phyloP scores from a whole-genome alignment of 2,329 filamentous ascomycete species.

The Acephala macrosclerotiorum region DNA sequence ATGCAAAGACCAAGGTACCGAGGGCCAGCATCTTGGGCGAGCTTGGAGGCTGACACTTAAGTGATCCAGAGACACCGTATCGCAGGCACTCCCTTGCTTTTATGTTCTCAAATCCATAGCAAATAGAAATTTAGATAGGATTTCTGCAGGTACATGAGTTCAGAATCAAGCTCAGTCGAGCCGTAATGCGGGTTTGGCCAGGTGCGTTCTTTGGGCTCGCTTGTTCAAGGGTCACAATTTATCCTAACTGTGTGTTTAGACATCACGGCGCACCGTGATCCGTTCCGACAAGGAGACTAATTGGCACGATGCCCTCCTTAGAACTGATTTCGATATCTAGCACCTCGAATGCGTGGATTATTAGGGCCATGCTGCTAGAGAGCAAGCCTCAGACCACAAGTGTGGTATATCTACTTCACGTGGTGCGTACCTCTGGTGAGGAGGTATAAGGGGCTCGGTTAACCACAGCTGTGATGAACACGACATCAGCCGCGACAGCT shows the following conservation, averaged over 20 bases:
- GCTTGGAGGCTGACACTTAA: neutral
- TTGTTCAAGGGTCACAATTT: constrained; percentile 1
- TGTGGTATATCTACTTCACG: neutral
- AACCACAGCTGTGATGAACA: neutral
- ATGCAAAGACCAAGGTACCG: neutral
- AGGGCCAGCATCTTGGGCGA: neutral
- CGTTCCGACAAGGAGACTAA: neutral
- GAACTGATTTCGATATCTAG: too few relatives aligned
- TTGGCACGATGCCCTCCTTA: too few relatives aligned
- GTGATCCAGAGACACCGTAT: neutral
- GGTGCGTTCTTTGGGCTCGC: neutral
- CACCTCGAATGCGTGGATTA: too few relatives aligned
- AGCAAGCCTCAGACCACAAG: neutral
- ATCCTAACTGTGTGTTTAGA: neutral
- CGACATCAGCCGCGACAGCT: neutral
- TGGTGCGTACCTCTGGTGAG: neutral
- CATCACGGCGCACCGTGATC: neutral
- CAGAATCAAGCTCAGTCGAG: constrained; percentile 8
- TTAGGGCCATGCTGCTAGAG: too few relatives aligned
- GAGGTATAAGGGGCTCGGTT: neutral
- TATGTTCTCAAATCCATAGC: neutral
- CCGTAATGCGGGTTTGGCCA: neutral
- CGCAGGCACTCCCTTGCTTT: neutral
- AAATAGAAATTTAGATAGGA: neutral
- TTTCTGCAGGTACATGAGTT: constrained; percentile 5